Percentiles rank a stretch among this genome's conserved stretches.
These are phyloP conservation scores for Pseudocercospora cruenta DNA, from an alignment of 2,329 filamentous ascomycete genomes.

Conservation along the genomic window DNA sequence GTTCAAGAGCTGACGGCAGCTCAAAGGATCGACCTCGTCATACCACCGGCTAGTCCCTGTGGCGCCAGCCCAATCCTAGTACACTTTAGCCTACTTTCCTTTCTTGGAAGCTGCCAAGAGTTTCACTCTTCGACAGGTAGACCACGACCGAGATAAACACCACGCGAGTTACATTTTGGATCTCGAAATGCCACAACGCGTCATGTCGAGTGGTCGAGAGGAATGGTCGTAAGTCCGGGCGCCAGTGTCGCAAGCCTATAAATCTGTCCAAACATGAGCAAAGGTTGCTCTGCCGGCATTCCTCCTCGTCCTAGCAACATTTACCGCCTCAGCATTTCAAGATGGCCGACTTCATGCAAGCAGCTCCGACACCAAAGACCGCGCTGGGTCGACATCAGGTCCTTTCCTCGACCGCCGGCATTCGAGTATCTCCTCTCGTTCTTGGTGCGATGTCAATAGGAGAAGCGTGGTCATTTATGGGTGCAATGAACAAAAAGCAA, in stretches of 20 bases:
- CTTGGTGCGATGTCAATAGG: constrained; percentile 60
- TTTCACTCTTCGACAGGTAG: too few relatives aligned
- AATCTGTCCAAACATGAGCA: background rate
- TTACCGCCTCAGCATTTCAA: background rate
- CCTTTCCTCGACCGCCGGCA: constrained; percentile 52
- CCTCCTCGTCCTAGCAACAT: background rate
- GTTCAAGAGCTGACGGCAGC: background rate
- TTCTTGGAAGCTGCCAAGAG: constrained; percentile 1
- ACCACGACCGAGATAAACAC: background rate
- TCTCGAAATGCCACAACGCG: background rate
- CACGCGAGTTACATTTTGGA: background rate
- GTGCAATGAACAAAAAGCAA: constrained; percentile 47
- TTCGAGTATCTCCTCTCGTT: constrained; percentile 57
- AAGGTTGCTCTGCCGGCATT: background rate
- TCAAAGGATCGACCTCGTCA: background rate
- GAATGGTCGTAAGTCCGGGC: background rate
- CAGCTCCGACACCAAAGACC: background rate
- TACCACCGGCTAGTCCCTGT: background rate
- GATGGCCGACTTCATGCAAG: constrained; percentile 3
- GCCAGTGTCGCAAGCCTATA: background rate
- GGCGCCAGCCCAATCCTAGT: background rate
- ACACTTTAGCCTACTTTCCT: background rate
- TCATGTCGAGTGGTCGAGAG: background rate
- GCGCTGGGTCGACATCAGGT: constrained; percentile 45
- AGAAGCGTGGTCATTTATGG: constrained; percentile 45